Evolutionary conservation across 2,329 filamentous ascomycete species (phyloP).

Genomic region (Penicillium verrucosum): DNA sequence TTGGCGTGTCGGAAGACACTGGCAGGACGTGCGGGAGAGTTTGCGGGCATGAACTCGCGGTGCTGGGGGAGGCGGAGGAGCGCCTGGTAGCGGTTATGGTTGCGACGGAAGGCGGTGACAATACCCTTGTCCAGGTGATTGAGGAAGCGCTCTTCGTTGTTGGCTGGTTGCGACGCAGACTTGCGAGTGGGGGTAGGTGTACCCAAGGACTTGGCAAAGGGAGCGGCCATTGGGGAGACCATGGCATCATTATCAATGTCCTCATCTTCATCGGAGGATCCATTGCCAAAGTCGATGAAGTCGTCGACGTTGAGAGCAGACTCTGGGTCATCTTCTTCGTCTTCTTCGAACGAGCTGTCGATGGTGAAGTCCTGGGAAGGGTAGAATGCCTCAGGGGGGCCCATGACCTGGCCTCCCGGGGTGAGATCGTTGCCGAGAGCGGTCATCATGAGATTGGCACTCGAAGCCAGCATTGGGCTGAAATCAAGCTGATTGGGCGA

Average conservation of each 20-base stretch:
- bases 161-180: slow-evolving; percentile 29
- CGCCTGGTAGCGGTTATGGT: slow-evolving; percentile 51
- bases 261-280: slow-evolving; percentile 57
- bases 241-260: slow-evolving; percentile 48
- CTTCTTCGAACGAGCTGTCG: slow-evolving; percentile 59
- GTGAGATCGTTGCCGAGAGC: slow-evolving; percentile 57
- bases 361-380: slow-evolving; percentile 57
- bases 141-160: slow-evolving; percentile 53
- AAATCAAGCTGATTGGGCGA: slow-evolving; percentile 38
- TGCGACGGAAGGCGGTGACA: slow-evolving; percentile 72
- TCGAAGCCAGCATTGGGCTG: slow-evolving; percentile 62
- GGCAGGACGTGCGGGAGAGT: slow-evolving; percentile 42
- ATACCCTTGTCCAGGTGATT: slow-evolving; percentile 67
- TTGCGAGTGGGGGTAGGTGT: slow-evolving; percentile 38
- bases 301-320: slow-evolving; percentile 64
- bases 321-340: slow-evolving; percentile 64
- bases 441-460: slow-evolving; percentile 74
- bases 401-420: slow-evolving; percentile 61
- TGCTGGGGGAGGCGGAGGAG: slow-evolving; percentile 49
- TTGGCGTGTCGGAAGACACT: slow-evolving; percentile 44
- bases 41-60: slow-evolving; percentile 45
- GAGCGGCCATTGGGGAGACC: slow-evolving; percentile 47
- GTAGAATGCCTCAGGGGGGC: slow-evolving; percentile 73
- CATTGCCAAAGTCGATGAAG: slow-evolving; percentile 66
- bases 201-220: slow-evolving; percentile 36